Base-by-base conservation (phyloP, 495 filamentous ascomycete genomes). In the Penicillium robsamsonii region DNA sequence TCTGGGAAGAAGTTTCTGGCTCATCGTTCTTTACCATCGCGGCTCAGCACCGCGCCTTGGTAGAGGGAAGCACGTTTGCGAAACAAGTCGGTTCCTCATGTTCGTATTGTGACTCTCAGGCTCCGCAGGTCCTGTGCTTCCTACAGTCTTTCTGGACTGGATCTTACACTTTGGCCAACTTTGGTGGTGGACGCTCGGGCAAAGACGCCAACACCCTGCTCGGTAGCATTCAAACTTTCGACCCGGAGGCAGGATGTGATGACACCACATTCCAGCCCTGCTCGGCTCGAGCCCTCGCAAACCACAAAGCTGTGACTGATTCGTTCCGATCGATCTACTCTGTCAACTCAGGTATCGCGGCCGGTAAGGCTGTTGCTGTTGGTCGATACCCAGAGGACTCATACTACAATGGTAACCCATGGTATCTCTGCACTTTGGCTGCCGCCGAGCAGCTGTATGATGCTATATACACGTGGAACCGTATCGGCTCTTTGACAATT, bases 1-100 rank as follows among this genome's bases (percentile, higher is more conserved):
- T 90, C 1, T 89, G 87, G 87, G 87, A 89, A 60, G 87, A 89
- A 68, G 80, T 87, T 1, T 67, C 75, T 15, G 83, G 84, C 44
- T 75, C 72, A 46, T 84, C 83, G 5, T 88, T 88, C 74, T 89
- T 81, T 58, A 82, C 80, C 4, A 64, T 68, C 40, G 71, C 73
- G 24, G 72, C 70, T 15, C 74, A 78, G 46, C 75, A 74, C 58
- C 69, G 71, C 52, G 79, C 85, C 17, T 65, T 88, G 13, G 70
- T 84, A 15, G 84, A 87, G 65, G 86, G 86, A 46, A 78, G 73
- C 20, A 74, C 67, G 11, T 73, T 89, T 13, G 86, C 85, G 3
- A 70, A 42, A 8, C 57, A 61, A 6, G 70, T 77, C 2, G 63
- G 63, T 52, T 61, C 72, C 37, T 75, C 72, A 18, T 85, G 77